phyloP scores from a whole-genome alignment of 371 early-diverging fungal genomes.

The Fennellomyces sp. region DNA sequence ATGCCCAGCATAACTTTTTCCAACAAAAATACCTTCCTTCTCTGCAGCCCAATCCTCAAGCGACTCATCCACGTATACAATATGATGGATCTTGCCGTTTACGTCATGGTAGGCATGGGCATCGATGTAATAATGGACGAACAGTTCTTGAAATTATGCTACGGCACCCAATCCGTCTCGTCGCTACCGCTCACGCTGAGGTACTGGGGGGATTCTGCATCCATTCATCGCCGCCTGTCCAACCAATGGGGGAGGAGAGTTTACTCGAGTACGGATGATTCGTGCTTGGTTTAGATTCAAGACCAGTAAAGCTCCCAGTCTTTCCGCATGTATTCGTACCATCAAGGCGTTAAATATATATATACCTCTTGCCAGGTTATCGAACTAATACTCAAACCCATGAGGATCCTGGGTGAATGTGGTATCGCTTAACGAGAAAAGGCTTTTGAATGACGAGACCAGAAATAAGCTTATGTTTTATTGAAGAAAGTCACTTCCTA shows the following conservation, averaged over 20 bases:
- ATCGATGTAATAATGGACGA: background rate
- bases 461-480: too few relatives aligned
- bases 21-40: background rate
- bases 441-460: too few relatives aligned
- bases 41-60: background rate
- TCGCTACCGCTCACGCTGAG: background rate
- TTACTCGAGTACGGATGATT: background rate
- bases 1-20: background rate
- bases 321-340: background rate
- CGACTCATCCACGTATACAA: background rate
- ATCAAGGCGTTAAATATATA: background rate
- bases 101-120: background rate
- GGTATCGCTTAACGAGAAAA: too few relatives aligned
- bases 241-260: background rate
- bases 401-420: background rate
- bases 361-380: background rate
- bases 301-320: background rate
- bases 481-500: too few relatives aligned
- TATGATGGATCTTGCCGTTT: background rate
- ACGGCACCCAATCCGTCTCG: background rate
- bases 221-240: background rate
- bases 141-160: background rate
- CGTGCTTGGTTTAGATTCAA: background rate
- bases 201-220: background rate
- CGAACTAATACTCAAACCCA: background rate